A percentile compares a stretch with the other conserved stretches of the same genome.
Conservation (phyloP, 306 rosid genomes). For the Trichosanthes cucumerina region DNA sequence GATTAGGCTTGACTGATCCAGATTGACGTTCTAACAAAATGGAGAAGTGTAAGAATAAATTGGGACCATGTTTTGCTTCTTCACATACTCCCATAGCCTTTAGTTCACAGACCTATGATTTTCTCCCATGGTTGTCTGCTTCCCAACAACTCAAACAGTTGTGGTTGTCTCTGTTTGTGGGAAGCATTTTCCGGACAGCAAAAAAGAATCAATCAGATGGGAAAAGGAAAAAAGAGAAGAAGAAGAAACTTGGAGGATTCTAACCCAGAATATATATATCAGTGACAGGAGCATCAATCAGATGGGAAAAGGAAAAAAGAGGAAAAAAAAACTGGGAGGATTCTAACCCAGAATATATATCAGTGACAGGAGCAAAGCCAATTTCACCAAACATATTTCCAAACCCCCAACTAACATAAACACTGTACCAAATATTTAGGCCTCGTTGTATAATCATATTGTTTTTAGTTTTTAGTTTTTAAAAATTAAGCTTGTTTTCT, state of each 20-base stretch:
- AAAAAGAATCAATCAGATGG: slow-evolving; percentile 7
- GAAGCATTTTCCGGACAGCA: slow-evolving; percentile 2
- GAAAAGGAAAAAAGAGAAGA: not conserved
- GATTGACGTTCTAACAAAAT: not conserved
- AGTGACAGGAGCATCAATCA: slow-evolving; percentile 1
- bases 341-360: not conserved
- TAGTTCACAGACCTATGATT: slow-evolving; percentile 2
- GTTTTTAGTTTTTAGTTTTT: too few relatives aligned
- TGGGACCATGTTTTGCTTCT: not conserved
- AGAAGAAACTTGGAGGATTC: not conserved
- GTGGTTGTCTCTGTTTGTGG: slow-evolving; percentile 10
- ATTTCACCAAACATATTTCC: not conserved
- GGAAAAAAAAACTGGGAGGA: not conserved
- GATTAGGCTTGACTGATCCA: slow-evolving; percentile 8
- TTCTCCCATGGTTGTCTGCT: not conserved
- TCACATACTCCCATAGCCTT: not conserved
- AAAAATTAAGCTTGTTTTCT: too few relatives aligned
- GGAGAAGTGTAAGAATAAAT: slow-evolving; percentile 6
- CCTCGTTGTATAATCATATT: too few relatives aligned
- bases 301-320: not conserved
- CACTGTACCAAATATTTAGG: not conserved
- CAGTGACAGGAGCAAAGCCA: slow-evolving; percentile 2
- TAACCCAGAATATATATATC: not conserved
- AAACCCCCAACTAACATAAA: not conserved
- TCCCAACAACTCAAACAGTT: slow-evolving; percentile 10